Evolutionary conservation across 768 basidiomycete genomes (phyloP), one percentile per base, ranked within the genome.

Genomic region (Rhizopogon salebrosus): DNA sequence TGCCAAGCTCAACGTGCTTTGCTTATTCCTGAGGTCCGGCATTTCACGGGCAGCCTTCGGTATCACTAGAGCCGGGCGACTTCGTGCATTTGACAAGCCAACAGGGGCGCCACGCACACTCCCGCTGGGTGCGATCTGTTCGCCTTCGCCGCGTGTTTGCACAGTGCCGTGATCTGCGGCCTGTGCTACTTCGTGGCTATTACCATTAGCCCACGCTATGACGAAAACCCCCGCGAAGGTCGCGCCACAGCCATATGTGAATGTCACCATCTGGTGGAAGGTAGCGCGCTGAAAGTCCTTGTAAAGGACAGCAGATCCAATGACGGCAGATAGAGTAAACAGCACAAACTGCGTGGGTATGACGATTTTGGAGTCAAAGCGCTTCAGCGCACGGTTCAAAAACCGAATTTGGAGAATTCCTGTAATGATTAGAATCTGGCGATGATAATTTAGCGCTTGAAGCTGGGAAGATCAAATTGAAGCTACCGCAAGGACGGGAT

Each of bases 271-370:
- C 62, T 88, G 82, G 65, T 93, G 87, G 65, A 93, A 89, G 9
- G 80, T 79, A 11, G 90, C 84, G 55, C 80, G 82, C 58, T 82
- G 78, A 72, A 99, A 99, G 68, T 99, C 95, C 23, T 91, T 88
- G 64, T 95, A 99, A 1, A 99, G 78, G 14, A 99, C 85, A 1
- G 91, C 92, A 4, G 92, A 95, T 24, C 95, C 95, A 51, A 90
- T 73, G 59, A 99, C 95, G 4, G 92, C 92, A 4, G 91, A 92
- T 34, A 98, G 75, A 23, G 91, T 95, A 73, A 98, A 98, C 52
- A 93, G 77, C 27, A 95, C 92, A 66, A 97, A 98, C 74, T 98
- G 95, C 13, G 85, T 86, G 4, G 95, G 95, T 57, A 98, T 92
- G 23, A 98, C 95, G 49, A 86, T 89, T 73, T 97, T 95, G 68